Percentiles rank a stretch among this genome's conserved stretches.
Conservation (phyloP, 2,329 filamentous ascomycete genomes). For the Diaporthe destruens region DNA sequence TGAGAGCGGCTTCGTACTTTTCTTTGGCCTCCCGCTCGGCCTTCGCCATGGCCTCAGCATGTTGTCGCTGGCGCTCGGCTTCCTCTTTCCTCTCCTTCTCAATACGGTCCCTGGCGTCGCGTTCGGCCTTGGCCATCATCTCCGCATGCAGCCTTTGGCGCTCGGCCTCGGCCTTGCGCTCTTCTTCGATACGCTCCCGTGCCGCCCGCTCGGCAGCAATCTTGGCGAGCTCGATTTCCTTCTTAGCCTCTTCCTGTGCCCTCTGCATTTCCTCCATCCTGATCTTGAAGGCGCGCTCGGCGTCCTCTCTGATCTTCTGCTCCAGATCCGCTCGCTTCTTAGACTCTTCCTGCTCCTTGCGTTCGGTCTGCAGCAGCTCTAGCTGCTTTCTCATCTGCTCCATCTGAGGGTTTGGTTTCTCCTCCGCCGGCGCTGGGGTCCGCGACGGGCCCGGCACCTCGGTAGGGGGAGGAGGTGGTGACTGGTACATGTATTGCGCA, state of each 20-base stretch:
- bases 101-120: conserved; percentile 51
- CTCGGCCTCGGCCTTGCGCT: conserved; percentile 54
- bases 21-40: conserved; percentile 59
- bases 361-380: conserved; percentile 60
- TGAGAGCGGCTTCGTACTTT: conserved; percentile 54
- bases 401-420: conserved; percentile 66
- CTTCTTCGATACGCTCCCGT: conserved; percentile 54
- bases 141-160: conserved; percentile 50
- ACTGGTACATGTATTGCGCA: conserved; percentile 55
- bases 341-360: conserved; percentile 60
- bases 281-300: conserved; percentile 59
- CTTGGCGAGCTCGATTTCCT: conserved; percentile 62
- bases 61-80: conserved; percentile 57
- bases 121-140: conserved; percentile 51
- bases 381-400: conserved; percentile 73
- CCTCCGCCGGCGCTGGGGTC: conserved; percentile 54
- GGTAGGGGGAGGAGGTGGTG: conserved; percentile 57
- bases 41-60: conserved; percentile 58
- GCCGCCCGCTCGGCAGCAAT: conserved; percentile 60
- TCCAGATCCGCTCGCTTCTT: conserved; percentile 60
- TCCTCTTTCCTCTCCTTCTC: conserved; percentile 54
- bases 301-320: conserved; percentile 58
- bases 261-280: conserved; percentile 50
- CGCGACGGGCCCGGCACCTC: conserved; percentile 57
- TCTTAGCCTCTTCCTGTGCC: conserved; percentile 60